phyloP scores from a whole-genome alignment of 306 rosid genomes.

The Aeschynomene evenia region DNA sequence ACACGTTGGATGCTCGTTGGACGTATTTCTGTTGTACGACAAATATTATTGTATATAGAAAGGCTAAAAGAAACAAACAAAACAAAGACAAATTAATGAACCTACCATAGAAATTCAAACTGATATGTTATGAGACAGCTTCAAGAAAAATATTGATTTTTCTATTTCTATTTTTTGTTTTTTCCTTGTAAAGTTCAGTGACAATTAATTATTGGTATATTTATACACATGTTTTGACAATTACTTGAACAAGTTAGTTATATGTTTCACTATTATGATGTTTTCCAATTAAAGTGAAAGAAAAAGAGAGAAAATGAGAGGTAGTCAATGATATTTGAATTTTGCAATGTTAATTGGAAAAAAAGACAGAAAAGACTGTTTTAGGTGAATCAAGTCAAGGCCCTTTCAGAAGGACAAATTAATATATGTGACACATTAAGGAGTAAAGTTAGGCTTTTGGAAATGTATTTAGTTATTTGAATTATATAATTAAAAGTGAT shows the following conservation, averaged over 20 bases:
- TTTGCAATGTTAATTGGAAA: neutral
- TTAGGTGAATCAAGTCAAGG: conserved; percentile 21
- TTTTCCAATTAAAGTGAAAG: neutral
- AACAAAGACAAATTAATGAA: neutral
- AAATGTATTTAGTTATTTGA: neutral
- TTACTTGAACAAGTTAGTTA: neutral
- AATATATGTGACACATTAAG: neutral
- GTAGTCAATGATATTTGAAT: conserved; percentile 28
- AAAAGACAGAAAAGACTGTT: conserved; percentile 8
- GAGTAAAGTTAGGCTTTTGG: conserved; percentile 10
- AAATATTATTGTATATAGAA: too few relatives aligned
- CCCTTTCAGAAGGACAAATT: neutral
- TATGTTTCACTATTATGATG: neutral
- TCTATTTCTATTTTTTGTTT: too few relatives aligned
- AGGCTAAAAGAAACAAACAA: neutral
- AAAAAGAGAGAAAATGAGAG: neutral
- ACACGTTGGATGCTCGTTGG: too few relatives aligned
- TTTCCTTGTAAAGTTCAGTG: neutral
- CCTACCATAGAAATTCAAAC: neutral
- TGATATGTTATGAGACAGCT: neutral
- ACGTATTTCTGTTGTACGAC: too few relatives aligned
- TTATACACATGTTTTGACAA: neutral
- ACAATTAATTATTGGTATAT: conserved; percentile 27
- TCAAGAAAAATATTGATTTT: too few relatives aligned
- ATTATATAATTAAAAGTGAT: neutral